These are phyloP conservation scores for Mycena sanguinolenta DNA, from an alignment of 768 basidiomycete genomes.

Conservation along the genomic window DNA sequence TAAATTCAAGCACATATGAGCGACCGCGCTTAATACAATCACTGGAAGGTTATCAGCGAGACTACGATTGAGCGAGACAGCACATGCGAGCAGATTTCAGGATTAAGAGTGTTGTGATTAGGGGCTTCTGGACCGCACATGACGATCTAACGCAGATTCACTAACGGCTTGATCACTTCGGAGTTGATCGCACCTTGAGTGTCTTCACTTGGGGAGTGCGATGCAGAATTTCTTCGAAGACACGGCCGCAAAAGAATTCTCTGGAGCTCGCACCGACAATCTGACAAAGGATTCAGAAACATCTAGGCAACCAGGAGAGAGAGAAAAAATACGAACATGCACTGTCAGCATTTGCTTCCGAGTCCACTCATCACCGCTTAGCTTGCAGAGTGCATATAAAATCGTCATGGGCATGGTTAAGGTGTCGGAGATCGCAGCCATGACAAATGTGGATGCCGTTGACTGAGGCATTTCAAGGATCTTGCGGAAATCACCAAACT, in stretches of 20 bases:
- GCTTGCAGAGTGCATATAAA: slow-evolving; percentile 27
- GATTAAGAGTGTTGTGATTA: slow-evolving; percentile 7
- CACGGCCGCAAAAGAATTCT: slow-evolving; percentile 15
- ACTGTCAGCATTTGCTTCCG: slow-evolving; percentile 20
- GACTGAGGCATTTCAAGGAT: slow-evolving; percentile 11
- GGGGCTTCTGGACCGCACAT: slow-evolving; percentile 27
- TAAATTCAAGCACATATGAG: slow-evolving; percentile 27
- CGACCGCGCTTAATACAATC: slow-evolving; percentile 23
- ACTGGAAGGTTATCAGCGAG: slow-evolving; percentile 23
- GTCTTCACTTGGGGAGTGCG: slow-evolving; percentile 28
- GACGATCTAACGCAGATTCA: slow-evolving; percentile 19
- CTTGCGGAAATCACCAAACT: slow-evolving; percentile 22
- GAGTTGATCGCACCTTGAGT: slow-evolving; percentile 27
- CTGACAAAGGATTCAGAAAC: slow-evolving; percentile 23
- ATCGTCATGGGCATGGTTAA: slow-evolving; percentile 27
- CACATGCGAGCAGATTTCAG: slow-evolving; percentile 18
- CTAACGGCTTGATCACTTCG: slow-evolving; percentile 17
- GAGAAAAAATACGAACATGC: slow-evolving; percentile 25
- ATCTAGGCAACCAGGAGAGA: slow-evolving; percentile 17
- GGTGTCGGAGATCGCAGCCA: slow-evolving; percentile 24
- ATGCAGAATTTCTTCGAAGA: slow-evolving; percentile 27
- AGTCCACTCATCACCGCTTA: slow-evolving; percentile 26
- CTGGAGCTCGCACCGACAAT: slow-evolving; percentile 21
- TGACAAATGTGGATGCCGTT: slow-evolving; percentile 13
- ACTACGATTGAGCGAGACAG: slow-evolving; percentile 21